Percentiles rank a stretch among this genome's conserved stretches.
Conservation (phyloP, 768 basidiomycete genomes). For the Podaxis rugospora region DNA sequence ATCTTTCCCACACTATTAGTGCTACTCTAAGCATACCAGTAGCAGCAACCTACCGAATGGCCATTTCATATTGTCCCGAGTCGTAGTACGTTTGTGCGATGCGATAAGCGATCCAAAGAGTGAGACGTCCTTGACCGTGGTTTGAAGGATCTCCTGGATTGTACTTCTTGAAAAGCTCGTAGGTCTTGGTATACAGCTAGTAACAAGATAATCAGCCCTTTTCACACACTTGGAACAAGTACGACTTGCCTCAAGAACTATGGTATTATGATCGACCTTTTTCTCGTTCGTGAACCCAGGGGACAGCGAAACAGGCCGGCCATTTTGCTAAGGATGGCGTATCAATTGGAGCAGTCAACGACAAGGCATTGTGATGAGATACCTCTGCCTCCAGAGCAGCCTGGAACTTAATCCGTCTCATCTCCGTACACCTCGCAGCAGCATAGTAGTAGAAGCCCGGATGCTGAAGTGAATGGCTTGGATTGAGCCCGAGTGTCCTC, state of each 20-base stretch:
- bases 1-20: conserved; percentile 43
- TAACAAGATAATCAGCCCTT: conserved; percentile 1
- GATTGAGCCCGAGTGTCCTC: conserved; percentile 68
- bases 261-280: conserved; percentile 83
- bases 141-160: conserved; percentile 29
- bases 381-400: conserved; percentile 57
- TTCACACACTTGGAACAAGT: neutral
- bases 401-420: conserved; percentile 64
- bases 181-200: conserved; percentile 90
- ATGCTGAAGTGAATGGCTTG: conserved; percentile 80
- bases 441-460: conserved; percentile 92
- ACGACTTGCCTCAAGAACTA: conserved; percentile 72
- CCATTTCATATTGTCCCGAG: conserved; percentile 81
- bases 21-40: neutral
- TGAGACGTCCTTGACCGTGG: conserved; percentile 70
- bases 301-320: conserved; percentile 27
- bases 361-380: neutral
- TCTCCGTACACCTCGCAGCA: conserved; percentile 82
- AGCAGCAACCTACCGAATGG: conserved; percentile 62
- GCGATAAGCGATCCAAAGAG: conserved; percentile 85
- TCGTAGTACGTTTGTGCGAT: conserved; percentile 86
- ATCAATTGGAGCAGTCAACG: conserved; percentile 11
- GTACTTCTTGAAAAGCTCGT: conserved; percentile 88
- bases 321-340: conserved; percentile 12
- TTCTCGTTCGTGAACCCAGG: conserved; percentile 87